phyloP scores from a whole-genome alignment of 2,329 filamentous ascomycete genomes.

The Tolypocladium album region DNA sequence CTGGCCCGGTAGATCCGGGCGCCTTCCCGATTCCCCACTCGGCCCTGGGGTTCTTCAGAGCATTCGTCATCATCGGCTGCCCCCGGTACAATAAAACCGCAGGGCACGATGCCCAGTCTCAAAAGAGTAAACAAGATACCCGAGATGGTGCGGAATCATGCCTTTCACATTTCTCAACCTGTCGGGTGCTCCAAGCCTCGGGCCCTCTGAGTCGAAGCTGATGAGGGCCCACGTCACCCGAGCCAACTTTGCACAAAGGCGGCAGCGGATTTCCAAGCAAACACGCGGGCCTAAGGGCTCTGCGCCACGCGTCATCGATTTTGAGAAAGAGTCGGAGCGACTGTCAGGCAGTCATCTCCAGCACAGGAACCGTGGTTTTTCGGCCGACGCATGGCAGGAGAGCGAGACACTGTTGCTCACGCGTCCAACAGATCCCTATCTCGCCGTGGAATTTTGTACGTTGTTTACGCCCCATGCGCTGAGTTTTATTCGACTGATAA shows the following conservation, averaged over 20 bases:
- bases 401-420: background rate
- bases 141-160: background rate
- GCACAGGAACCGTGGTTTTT: background rate
- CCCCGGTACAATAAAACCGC: background rate
- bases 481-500: background rate
- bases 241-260: background rate
- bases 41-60: background rate
- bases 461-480: background rate
- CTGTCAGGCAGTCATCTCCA: background rate
- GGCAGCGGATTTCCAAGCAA: background rate
- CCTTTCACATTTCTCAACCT: background rate
- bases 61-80: no score
- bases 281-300: background rate
- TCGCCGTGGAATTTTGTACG: background rate
- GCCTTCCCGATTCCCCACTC: background rate
- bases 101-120: background rate
- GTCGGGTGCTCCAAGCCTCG: background rate
- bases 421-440: background rate
- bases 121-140: background rate
- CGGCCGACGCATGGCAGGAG: background rate
- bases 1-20: background rate
- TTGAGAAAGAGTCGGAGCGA: background rate
- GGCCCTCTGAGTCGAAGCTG: background rate
- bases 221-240: background rate
- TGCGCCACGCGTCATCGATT: background rate